A percentile compares a stretch with the other conserved stretches of the same genome.
phyloP scores from a whole-genome alignment of 768 basidiomycete genomes.

The Pleurotus citrinopileatus region DNA sequence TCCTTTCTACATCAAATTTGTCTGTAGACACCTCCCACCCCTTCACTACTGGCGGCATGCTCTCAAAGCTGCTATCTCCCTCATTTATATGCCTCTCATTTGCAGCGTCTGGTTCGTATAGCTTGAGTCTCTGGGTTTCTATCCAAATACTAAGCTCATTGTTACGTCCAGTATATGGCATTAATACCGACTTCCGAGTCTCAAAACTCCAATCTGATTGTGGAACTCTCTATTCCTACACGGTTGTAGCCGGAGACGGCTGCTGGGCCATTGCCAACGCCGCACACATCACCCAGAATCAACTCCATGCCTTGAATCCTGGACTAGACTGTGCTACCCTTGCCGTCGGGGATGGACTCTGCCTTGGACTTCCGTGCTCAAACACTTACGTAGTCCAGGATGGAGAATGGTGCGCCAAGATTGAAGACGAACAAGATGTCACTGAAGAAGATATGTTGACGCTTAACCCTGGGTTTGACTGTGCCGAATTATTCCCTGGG shows the following conservation, averaged over 20 bases:
- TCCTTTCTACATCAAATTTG: background rate
- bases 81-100: background rate
- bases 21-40: background rate
- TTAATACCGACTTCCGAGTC: background rate
- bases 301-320: slow-evolving; percentile 11
- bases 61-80: background rate
- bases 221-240: background rate
- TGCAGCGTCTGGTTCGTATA: background rate
- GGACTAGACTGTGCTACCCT: slow-evolving; percentile 5
- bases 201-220: background rate
- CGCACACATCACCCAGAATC: slow-evolving; percentile 6
- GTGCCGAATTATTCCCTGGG: slow-evolving; percentile 3
- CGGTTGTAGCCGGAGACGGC: background rate
- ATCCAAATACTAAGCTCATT: background rate
- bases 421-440: slow-evolving; percentile 4
- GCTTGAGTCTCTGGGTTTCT: background rate
- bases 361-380: slow-evolving; percentile 5
- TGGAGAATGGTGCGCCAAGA: slow-evolving; percentile 11
- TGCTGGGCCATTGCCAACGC: slow-evolving; percentile 8
- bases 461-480: slow-evolving; percentile 8
- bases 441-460: slow-evolving; percentile 6
- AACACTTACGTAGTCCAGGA: slow-evolving; percentile 5
- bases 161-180: background rate
- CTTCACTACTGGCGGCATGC: background rate
- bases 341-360: background rate